These are phyloP conservation scores for Eucommia ulmoides DNA, from an alignment of 257 asterid genomes.

Conservation along the genomic window DNA sequence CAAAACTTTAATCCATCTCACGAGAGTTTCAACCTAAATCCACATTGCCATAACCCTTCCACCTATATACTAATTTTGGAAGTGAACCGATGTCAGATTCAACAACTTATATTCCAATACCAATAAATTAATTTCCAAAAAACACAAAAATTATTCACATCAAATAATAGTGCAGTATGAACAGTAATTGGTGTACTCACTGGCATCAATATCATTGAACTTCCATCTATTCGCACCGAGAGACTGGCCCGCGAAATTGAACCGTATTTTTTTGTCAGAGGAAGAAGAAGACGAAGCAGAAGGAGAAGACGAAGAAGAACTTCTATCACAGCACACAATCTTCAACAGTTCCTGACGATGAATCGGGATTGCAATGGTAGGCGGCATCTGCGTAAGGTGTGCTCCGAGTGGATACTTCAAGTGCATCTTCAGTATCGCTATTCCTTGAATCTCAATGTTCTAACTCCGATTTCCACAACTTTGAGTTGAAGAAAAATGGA, in stretches of 20 bases:
- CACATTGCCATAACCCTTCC: no score
- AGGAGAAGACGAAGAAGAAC: conserved; percentile 29
- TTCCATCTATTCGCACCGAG: conserved; percentile 54
- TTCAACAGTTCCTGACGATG: conserved; percentile 14
- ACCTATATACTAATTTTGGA: no score
- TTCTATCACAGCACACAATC: conserved; percentile 45
- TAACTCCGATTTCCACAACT: no score
- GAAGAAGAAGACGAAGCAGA: conserved; percentile 25
- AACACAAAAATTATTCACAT: not conserved
- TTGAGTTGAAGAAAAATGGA: no score
- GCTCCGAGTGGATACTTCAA: conserved; percentile 28
- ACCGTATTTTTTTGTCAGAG: conserved; percentile 32
- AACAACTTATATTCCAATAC: not conserved
- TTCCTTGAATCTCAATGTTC: no score
- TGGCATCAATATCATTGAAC: conserved; percentile 51
- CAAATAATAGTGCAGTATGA: not conserved
- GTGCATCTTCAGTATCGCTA: conserved; percentile 23
- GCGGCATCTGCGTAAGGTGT: conserved; percentile 20
- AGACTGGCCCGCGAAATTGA: conserved; percentile 46
- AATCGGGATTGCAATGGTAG: conserved; percentile 13
- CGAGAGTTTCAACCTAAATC: no score
- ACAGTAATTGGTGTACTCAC: conserved; percentile 29
- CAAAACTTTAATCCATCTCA: no score
- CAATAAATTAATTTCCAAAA: not conserved
- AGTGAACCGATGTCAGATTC: not conserved